Percentiles rank a stretch among this genome's conserved stretches.
phyloP scores from a whole-genome alignment of 2,329 filamentous ascomycete species.

The Sporothrix curviconia region DNA sequence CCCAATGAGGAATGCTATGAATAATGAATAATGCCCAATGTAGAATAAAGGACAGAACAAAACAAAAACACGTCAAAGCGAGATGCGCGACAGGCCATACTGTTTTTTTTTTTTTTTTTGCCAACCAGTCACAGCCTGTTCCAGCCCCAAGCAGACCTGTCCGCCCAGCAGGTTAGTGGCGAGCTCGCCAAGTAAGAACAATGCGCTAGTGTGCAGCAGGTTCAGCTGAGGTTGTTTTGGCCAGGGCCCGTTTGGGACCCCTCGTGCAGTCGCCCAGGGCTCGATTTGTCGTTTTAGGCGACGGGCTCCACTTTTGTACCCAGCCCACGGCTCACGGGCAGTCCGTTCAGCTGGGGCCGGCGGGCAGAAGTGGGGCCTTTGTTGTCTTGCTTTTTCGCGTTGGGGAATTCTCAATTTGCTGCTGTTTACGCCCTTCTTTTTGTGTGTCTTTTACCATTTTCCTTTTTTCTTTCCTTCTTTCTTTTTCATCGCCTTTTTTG shows the following conservation, averaged over 20 bases:
- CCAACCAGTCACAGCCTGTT: background rate
- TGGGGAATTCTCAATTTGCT: no score
- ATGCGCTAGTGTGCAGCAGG: constrained; percentile 8
- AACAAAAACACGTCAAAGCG: background rate
- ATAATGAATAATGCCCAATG: no score
- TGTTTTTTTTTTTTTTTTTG: no score
- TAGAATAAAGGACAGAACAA: no score
- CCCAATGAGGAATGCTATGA: no score
- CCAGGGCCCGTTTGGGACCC: background rate
- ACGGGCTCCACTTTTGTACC: background rate
- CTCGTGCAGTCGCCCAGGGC: background rate
- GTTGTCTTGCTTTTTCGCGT: background rate
- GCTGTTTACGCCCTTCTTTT: background rate
- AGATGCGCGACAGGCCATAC: background rate
- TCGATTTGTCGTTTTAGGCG: background rate
- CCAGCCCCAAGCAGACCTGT: background rate
- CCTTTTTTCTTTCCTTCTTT: no score
- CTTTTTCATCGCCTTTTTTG: no score
- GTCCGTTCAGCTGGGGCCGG: constrained; percentile 9
- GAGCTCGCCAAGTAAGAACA: no score
- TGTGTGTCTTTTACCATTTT: background rate
- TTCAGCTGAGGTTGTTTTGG: constrained; percentile 10
- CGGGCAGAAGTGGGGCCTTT: background rate
- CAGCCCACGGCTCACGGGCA: background rate
- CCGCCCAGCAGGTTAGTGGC: background rate